Percentiles rank a stretch among this genome's conserved stretches.
Evolutionary conservation across 139 green algal species (phyloP).

Genomic region (Volvox reticuliferus): DNA sequence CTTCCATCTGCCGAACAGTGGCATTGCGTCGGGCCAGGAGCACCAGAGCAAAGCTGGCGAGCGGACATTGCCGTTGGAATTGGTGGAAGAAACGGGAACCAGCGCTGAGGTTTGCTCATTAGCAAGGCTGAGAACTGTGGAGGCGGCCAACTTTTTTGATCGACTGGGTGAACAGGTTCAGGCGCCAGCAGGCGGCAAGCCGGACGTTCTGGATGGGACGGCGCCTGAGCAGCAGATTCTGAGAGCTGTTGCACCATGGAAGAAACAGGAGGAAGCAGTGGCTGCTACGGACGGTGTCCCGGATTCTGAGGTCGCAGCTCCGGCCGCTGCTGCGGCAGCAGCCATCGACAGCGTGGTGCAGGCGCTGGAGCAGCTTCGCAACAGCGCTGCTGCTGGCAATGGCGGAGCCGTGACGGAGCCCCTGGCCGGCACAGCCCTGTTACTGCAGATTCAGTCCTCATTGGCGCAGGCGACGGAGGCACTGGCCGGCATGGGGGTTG

Average conservation of each 20-base stretch:
- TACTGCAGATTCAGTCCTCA: conserved; percentile 30
- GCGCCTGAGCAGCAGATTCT: too few relatives aligned
- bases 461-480: conserved; percentile 13
- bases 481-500: conserved; percentile 23
- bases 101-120: too few relatives aligned
- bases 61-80: too few relatives aligned
- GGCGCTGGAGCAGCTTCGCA: conserved; percentile 33
- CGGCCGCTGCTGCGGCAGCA: conserved; percentile 4
- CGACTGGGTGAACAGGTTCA: neutral
- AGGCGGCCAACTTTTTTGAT: conserved; percentile 7
- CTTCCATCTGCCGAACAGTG: too few relatives aligned
- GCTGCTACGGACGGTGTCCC: neutral
- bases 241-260: too few relatives aligned
- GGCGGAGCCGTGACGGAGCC: neutral
- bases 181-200: too few relatives aligned
- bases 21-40: neutral
- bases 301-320: neutral
- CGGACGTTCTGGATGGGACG: too few relatives aligned
- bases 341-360: conserved; percentile 26
- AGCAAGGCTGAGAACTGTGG: neutral
- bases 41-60: too few relatives aligned
- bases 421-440: neutral
- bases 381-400: neutral
- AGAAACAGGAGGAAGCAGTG: neutral
- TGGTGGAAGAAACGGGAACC: neutral